A percentile compares a stretch with the other conserved stretches of the same genome.
Evolutionary conservation across 768 basidiomycete species (phyloP).

Genomic region (Mycena alexandri): DNA sequence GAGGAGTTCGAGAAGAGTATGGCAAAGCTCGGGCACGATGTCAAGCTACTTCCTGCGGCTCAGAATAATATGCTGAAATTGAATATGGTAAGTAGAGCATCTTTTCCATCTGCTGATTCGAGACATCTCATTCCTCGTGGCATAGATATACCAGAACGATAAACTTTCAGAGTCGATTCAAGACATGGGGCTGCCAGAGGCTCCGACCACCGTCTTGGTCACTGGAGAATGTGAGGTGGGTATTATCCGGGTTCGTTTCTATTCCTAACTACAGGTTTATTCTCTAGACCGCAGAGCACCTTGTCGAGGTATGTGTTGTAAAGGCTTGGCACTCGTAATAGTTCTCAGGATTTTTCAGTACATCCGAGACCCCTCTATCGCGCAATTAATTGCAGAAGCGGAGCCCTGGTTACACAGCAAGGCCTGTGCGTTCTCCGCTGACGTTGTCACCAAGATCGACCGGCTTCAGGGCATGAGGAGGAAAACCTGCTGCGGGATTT

Average conservation of each 20-base stretch:
- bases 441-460: conserved; percentile 11
- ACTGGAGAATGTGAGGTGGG: conserved; percentile 3
- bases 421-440: conserved; percentile 23
- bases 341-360: conserved; percentile 5
- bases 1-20: conserved; percentile 16
- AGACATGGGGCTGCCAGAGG: neutral
- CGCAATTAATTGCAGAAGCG: neutral
- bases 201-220: conserved; percentile 21
- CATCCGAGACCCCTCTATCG: conserved; percentile 10
- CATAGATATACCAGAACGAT: conserved; percentile 22
- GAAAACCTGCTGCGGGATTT: conserved; percentile 5
- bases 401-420: conserved; percentile 4
- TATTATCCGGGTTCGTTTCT: neutral
- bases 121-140: neutral
- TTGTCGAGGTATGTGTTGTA: conserved; percentile 8
- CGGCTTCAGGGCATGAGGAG: neutral
- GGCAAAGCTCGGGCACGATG: conserved; percentile 9
- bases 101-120: neutral
- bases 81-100: conserved; percentile 12
- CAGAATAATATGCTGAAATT: conserved; percentile 15
- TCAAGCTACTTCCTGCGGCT: neutral
- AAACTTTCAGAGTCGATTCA: conserved; percentile 1
- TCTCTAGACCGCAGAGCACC: conserved; percentile 11
- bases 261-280: neutral
- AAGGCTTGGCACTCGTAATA: neutral